Percentiles rank a stretch among this genome's conserved stretches.
phyloP scores from a whole-genome alignment of 2,329 filamentous ascomycete species.

The Cordyceps cateniannulata region DNA sequence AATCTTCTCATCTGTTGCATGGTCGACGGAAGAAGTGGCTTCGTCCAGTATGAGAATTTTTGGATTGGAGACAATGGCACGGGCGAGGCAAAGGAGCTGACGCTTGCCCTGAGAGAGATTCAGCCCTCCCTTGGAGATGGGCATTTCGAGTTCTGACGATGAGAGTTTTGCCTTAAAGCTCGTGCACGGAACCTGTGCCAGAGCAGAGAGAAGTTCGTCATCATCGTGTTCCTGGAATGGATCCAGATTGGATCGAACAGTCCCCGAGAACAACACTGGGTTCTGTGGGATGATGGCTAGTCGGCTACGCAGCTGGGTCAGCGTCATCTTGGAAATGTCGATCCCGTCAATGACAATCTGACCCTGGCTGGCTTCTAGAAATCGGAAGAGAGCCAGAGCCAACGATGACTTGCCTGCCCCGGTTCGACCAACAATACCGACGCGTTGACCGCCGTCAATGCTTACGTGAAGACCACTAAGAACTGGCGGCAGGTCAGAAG shows the following conservation, averaged over 20 bases:
- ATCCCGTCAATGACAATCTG: conserved; percentile 68
- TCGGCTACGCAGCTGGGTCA: conserved; percentile 73
- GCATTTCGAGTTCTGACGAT: conserved; percentile 72
- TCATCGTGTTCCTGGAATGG: conserved; percentile 9
- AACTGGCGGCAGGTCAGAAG: conserved; percentile 68
- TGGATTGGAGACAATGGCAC: conserved; percentile 80
- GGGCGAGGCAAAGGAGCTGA: conserved; percentile 79
- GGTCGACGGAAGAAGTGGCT: conserved; percentile 66
- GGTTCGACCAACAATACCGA: conserved; percentile 89
- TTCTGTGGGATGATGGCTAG: conserved; percentile 92
- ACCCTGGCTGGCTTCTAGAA: conserved; percentile 74
- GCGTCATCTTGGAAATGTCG: conserved; percentile 16
- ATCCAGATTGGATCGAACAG: conserved; percentile 82
- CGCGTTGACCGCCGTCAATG: conserved; percentile 87
- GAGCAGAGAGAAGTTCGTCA: conserved; percentile 11
- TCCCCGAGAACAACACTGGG: conserved; percentile 82
- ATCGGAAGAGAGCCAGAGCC: conserved; percentile 79
- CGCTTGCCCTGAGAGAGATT: conserved; percentile 86
- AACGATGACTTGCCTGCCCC: conserved; percentile 87
- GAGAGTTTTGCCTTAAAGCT: conserved; percentile 62
- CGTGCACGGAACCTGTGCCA: conserved; percentile 59
- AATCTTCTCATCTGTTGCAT: conserved; percentile 53
- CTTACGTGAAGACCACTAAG: conserved; percentile 78
- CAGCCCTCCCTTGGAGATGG: conserved; percentile 86
- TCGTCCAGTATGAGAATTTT: conserved; percentile 91